phyloP scores from a whole-genome alignment of 441 rosid species.

The Mallotus repandus region DNA sequence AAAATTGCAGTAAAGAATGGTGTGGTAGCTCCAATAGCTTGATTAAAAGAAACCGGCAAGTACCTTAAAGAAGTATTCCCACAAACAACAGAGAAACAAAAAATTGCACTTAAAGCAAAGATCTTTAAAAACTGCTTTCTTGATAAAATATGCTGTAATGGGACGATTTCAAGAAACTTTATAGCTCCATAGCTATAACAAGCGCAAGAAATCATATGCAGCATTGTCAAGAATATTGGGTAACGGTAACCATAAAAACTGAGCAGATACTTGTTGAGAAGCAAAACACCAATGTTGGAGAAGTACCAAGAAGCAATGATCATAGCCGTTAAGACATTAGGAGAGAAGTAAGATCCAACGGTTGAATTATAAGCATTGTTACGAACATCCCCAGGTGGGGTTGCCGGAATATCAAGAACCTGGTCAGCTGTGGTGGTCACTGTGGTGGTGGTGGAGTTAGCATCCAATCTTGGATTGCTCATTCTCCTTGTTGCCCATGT shows the following conservation, averaged over 20 bases:
- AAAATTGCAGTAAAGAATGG: slow-evolving; percentile 96
- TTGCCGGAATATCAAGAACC: slow-evolving; percentile 74
- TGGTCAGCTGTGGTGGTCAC: slow-evolving; percentile 48
- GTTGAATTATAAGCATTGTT: slow-evolving; percentile 36
- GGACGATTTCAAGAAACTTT: slow-evolving; percentile 66
- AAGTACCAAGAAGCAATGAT: slow-evolving; percentile 85
- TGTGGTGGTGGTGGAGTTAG: slow-evolving; percentile 10
- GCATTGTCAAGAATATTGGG: slow-evolving; percentile 89
- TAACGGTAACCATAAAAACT: slow-evolving; percentile 82
- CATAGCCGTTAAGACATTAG: slow-evolving; percentile 58
- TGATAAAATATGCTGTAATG: slow-evolving; percentile 76
- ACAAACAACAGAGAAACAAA: slow-evolving; percentile 90
- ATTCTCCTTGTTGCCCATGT: slow-evolving; percentile 95
- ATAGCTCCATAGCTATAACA: slow-evolving; percentile 76
- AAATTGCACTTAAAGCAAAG: slow-evolving; percentile 72
- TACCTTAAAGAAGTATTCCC: slow-evolving; percentile 91
- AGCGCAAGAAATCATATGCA: slow-evolving; percentile 88
- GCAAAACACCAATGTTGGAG: slow-evolving; percentile 91
- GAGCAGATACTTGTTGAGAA: slow-evolving; percentile 88
- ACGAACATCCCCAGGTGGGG: slow-evolving; percentile 74
- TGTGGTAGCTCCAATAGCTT: slow-evolving; percentile 92
- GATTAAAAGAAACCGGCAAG: slow-evolving; percentile 91
- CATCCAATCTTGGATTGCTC: slow-evolving; percentile 88
- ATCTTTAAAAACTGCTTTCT: slow-evolving; percentile 85
- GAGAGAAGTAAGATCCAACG: slow-evolving; percentile 46